phyloP scores from a whole-genome alignment of 768 basidiomycete species.

The Boletus vermiculosoides region DNA sequence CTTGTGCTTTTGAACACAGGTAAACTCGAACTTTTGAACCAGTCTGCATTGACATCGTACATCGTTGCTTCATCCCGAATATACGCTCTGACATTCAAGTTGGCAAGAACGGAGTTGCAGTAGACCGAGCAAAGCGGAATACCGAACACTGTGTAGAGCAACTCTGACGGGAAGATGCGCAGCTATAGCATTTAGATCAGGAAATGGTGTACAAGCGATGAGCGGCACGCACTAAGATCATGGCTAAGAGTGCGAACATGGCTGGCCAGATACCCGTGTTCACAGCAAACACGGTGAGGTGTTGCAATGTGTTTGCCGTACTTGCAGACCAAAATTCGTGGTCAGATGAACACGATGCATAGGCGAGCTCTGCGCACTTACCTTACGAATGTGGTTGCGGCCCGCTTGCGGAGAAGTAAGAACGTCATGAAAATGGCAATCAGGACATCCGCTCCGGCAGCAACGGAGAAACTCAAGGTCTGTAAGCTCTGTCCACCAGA shows the following conservation, averaged over 20 bases:
- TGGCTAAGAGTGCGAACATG: conserved; percentile 38
- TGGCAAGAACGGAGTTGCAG: conserved; percentile 18
- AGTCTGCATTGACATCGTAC: background rate
- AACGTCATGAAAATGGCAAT: conserved; percentile 1
- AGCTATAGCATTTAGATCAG: background rate
- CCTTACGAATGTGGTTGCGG: background rate
- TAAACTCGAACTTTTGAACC: background rate
- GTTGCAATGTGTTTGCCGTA: conserved; percentile 5
- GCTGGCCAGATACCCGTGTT: conserved; percentile 47
- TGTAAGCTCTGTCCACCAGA: background rate
- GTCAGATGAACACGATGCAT: background rate
- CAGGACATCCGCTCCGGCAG: conserved; percentile 7
- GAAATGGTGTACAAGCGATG: background rate
- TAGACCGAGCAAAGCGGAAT: conserved; percentile 13
- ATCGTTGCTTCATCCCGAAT: background rate
- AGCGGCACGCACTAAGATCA: conserved; percentile 6
- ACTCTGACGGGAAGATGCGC: background rate
- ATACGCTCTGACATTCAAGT: conserved; percentile 13
- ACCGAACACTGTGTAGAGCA: background rate
- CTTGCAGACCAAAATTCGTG: background rate
- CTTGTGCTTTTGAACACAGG: too few relatives aligned
- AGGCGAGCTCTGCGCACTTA: background rate
- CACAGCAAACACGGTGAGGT: conserved; percentile 11
- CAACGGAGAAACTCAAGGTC: background rate
- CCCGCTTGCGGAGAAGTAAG: conserved; percentile 5